Base-by-base conservation (phyloP, 1,284 basidiomycete species). In the Ustilago vetiveriae region DNA sequence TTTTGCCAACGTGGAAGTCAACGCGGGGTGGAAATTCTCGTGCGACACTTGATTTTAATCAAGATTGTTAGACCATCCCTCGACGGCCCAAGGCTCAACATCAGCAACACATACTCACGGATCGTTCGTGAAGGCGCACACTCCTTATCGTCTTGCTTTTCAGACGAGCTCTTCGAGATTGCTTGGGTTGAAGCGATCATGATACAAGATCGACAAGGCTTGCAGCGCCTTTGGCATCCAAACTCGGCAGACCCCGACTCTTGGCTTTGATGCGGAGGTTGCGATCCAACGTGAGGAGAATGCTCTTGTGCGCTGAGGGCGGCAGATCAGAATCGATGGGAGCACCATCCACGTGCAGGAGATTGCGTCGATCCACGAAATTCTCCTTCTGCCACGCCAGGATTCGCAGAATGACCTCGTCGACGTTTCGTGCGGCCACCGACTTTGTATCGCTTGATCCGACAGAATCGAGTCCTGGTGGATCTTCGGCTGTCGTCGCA, bases 331-430 rank as follows among this genome's bases (percentile, higher is more conserved):
- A 16, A 11, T 82, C 13, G 26, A n/a, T n/a, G n/a, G n/a, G n/a
- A n/a, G n/a, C n/a, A n/a, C n/a, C n/a, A n/a, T 42, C 39, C 23
- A 48, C 87, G 9, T 30, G 44, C 14, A 79, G 92, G 84, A 17
- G 84, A 84, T 44, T 56, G 0, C 91, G 89, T 13, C 94, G 88
- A 83, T 96, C 92, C 21, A 89, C 85, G 88, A 94, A 98, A 78
- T 97, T 92, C 42, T 92, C 90, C 47, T 90, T 87, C 81, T 97
- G 95, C 91, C 93, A 97, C 42, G 90, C 86, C 10, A 92, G 92
- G 19, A 93, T 90, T 74, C 91, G 89, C 37, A 98, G 86, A 64
- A 98, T 97, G 47, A 96, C 86, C 79, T 98, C 94, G 81, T 98
- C 95, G 89, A 97, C 93, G 62, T 87, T 92, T 29, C 90, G 86